Conservation (phyloP, 306 rosid genomes). For the Citrullus colocynthis region DNA sequence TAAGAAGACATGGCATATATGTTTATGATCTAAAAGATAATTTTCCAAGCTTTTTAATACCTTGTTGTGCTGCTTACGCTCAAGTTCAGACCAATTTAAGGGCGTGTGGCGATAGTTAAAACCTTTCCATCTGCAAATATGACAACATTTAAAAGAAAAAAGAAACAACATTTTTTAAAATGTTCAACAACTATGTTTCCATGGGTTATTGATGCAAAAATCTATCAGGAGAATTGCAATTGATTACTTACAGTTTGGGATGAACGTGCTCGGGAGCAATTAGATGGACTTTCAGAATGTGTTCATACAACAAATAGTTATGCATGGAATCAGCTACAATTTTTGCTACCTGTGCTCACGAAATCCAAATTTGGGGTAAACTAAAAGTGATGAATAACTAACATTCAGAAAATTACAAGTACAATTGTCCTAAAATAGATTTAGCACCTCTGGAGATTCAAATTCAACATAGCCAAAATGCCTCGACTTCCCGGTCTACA, state of each 20-base stretch:
- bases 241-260: conserved; percentile 50
- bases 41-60: conserved; percentile 15
- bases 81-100: conserved; percentile 39
- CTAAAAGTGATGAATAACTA: neutral
- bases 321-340: conserved; percentile 85
- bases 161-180: too few species aligned
- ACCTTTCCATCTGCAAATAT: conserved; percentile 56
- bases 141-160: neutral
- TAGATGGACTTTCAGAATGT: conserved; percentile 54
- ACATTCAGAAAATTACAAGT: neutral
- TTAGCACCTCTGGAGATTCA: conserved; percentile 60
- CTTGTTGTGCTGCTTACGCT: conserved; percentile 51
- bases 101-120: conserved; percentile 42
- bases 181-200: too few species aligned
- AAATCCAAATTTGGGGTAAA: neutral
- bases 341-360: conserved; percentile 61
- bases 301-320: conserved; percentile 70
- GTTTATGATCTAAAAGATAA: neutral
- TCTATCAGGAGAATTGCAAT: neutral
- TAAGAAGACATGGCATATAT: neutral
- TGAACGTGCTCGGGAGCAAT: conserved; percentile 68
- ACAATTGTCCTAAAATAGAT: neutral
- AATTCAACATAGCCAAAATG: conserved; percentile 85
- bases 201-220: neutral
- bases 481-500: conserved; percentile 63